Evolutionary conservation across 257 asterid species (phyloP).

Genomic region (Fraxinus excelsior): DNA sequence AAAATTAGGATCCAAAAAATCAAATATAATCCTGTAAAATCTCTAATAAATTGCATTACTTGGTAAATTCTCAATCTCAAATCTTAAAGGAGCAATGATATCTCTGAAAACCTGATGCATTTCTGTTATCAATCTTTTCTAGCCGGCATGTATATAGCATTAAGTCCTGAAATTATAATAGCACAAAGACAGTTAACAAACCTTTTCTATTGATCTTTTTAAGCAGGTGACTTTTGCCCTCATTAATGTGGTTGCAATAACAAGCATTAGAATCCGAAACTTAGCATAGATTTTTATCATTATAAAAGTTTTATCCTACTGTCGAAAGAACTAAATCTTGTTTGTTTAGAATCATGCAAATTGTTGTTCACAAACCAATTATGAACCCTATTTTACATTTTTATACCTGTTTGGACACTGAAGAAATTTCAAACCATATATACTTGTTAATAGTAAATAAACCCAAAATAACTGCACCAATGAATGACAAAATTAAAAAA

Average conservation of each 20-base stretch:
- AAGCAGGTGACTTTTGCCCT: neutral
- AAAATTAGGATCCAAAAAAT: neutral
- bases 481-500: neutral
- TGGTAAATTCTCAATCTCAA: slow-evolving; percentile 1
- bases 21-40: neutral
- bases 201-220: too few relatives aligned
- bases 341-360: neutral
- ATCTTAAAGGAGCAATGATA: neutral
- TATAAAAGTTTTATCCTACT: neutral
- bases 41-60: neutral
- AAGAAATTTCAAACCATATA: neutral
- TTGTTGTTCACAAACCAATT: neutral
- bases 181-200: neutral
- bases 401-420: neutral
- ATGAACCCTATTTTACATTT: neutral
- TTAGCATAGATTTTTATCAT: neutral
- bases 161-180: too few relatives aligned
- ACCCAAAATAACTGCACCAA: neutral
- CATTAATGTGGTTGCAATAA: neutral
- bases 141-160: neutral
- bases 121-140: neutral
- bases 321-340: neutral
- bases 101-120: neutral
- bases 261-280: neutral
- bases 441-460: neutral